Evolutionary conservation across 495 filamentous ascomycete species (phyloP).

Genomic region (Aspergillus nanangensis): DNA sequence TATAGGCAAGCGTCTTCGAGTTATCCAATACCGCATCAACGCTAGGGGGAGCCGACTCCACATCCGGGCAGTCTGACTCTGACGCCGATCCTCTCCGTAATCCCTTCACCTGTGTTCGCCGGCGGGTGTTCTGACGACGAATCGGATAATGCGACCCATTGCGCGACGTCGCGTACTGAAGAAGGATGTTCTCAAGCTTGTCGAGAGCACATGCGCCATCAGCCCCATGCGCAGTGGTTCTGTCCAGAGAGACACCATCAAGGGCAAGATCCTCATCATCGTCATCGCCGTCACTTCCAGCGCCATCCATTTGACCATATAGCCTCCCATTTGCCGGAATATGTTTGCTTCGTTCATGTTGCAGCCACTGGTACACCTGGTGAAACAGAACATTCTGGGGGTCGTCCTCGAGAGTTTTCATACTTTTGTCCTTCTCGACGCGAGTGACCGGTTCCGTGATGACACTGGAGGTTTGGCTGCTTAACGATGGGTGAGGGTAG

Average conservation of each 20-base stretch:
- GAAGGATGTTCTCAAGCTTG: slow-evolving; percentile 63
- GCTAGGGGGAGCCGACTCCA: slow-evolving; percentile 64
- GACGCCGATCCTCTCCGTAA: slow-evolving; percentile 51
- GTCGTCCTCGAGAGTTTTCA: slow-evolving; percentile 28
- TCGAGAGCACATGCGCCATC: slow-evolving; percentile 62
- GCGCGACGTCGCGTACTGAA: slow-evolving; percentile 44
- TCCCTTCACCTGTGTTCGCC: slow-evolving; percentile 25
- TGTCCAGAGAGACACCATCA: slow-evolving; percentile 6
- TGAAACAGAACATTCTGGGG: slow-evolving; percentile 48
- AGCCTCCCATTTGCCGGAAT: too few relatives aligned
- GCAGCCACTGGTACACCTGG: slow-evolving; percentile 76
- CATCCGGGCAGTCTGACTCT: slow-evolving; percentile 75
- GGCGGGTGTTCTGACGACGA: slow-evolving; percentile 28
- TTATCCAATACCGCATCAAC: slow-evolving; percentile 84
- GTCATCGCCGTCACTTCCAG: slow-evolving; percentile 22
- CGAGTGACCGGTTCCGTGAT: slow-evolving; percentile 16
- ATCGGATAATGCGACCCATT: slow-evolving; percentile 30
- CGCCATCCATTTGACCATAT: slow-evolving; percentile 21
- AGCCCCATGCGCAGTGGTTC: slow-evolving; percentile 41
- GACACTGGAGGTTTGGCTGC: slow-evolving; percentile 23
- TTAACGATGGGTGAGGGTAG: slow-evolving; percentile 23
- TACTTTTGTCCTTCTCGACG: slow-evolving; percentile 23
- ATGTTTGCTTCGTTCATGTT: slow-evolving; percentile 67
- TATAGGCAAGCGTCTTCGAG: slow-evolving; percentile 76
- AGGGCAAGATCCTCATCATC: slow-evolving; percentile 19